These are phyloP conservation scores for Scedosporium minutisporum DNA, from an alignment of 2,329 filamentous ascomycete species.

Conservation along the genomic window DNA sequence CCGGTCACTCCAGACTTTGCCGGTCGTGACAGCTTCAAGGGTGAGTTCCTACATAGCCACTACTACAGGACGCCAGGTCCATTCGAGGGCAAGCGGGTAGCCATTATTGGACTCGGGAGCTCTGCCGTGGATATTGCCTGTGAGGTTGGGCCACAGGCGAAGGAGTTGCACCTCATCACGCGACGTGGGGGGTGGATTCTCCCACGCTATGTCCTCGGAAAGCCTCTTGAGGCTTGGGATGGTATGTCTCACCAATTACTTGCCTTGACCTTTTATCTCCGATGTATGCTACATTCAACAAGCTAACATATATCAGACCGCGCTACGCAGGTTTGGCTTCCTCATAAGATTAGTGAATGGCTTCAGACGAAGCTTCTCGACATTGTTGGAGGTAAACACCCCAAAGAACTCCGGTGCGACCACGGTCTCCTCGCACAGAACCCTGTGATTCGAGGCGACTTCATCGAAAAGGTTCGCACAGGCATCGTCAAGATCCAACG, in stretches of 20 bases:
- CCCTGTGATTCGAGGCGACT: slow-evolving; percentile 27
- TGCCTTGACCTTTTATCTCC: background rate
- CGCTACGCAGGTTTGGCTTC: slow-evolving; percentile 19
- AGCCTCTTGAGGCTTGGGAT: slow-evolving; percentile 24
- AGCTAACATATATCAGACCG: slow-evolving; percentile 12
- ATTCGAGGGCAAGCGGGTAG: slow-evolving; percentile 26
- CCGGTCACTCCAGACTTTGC: slow-evolving; percentile 22
- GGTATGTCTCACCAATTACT: slow-evolving; percentile 15
- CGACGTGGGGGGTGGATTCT: slow-evolving; percentile 27
- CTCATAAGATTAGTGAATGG: slow-evolving; percentile 16
- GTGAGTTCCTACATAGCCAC: slow-evolving; percentile 26
- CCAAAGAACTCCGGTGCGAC: slow-evolving; percentile 20
- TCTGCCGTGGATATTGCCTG: slow-evolving; percentile 28
- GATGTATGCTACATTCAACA: background rate
- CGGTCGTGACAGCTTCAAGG: slow-evolving; percentile 21
- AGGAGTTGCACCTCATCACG: slow-evolving; percentile 25
- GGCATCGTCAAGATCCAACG: slow-evolving; percentile 28
- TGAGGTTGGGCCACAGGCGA: slow-evolving; percentile 23
- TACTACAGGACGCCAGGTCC: slow-evolving; percentile 22
- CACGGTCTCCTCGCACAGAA: slow-evolving; percentile 25
- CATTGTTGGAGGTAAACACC: slow-evolving; percentile 20
- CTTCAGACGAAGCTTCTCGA: slow-evolving; percentile 20
- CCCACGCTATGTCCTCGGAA: slow-evolving; percentile 26
- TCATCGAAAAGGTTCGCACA: slow-evolving; percentile 30
- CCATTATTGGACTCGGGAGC: slow-evolving; percentile 25